Percentiles rank a stretch among this genome's conserved stretches.
These are phyloP conservation scores for Lachancea quebecensis DNA, from an alignment of 805 yeast genomes.

Conservation along the genomic window DNA sequence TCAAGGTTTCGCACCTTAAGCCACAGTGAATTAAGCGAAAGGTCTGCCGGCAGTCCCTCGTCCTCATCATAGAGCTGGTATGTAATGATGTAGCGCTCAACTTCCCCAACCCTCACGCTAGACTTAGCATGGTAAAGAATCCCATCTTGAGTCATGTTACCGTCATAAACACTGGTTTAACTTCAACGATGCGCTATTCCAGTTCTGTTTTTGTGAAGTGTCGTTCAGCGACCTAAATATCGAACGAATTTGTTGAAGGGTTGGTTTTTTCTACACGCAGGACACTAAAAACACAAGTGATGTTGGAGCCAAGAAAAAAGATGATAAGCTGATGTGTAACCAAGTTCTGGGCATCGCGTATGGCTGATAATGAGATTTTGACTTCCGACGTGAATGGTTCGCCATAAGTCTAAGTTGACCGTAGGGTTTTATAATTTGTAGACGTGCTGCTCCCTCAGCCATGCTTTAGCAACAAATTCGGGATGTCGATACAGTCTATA, in stretches of 20 bases:
- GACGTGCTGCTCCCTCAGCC: too few relatives aligned
- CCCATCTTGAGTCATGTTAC: slow-evolving; percentile 8
- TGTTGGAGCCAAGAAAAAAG: too few relatives aligned
- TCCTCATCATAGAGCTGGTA: slow-evolving; percentile 38
- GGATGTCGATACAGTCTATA: too few relatives aligned
- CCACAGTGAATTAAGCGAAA: slow-evolving; percentile 36
- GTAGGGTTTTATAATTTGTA: too few relatives aligned
- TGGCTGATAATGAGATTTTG: too few relatives aligned
- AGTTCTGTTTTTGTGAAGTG: not conserved
- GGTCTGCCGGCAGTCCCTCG: slow-evolving; percentile 23
- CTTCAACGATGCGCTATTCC: not conserved
- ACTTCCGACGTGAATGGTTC: too few relatives aligned
- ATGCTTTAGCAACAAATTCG: too few relatives aligned
- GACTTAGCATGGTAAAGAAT: slow-evolving; percentile 35
- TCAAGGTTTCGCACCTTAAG: slow-evolving; percentile 58
- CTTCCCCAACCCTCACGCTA: slow-evolving; percentile 51
- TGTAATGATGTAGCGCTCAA: slow-evolving; percentile 47
- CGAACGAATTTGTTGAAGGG: not conserved
- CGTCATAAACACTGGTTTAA: not conserved
- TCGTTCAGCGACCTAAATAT: not conserved
- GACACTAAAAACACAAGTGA: too few relatives aligned
- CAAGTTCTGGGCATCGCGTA: too few relatives aligned
- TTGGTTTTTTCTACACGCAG: not conserved
- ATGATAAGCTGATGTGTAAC: too few relatives aligned
- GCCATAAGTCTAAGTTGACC: too few relatives aligned